Base-by-base conservation (phyloP, 768 basidiomycete genomes). In the Panaeolus papilionaceus region DNA sequence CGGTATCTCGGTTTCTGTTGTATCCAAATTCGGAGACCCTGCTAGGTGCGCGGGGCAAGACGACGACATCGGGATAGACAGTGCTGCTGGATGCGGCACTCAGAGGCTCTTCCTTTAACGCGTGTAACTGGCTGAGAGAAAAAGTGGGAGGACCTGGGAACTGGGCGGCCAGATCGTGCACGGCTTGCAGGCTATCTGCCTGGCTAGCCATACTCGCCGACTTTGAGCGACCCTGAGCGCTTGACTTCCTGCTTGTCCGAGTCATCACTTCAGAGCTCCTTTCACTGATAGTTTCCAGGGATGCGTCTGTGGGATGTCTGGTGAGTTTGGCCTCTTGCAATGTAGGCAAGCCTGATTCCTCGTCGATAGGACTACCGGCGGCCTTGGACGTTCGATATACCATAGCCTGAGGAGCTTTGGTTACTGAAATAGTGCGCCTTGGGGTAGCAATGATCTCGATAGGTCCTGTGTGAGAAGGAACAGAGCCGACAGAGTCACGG, bases 151-250 rank as follows among this genome's bases (percentile, higher is more conserved):
- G 79, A 14, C 76, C 79, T 42, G 89, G 87, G 77, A 90, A 91
- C 74, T 84, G 84, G 44, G 75, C 69, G 5, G 87, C 81, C 64
- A 89, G 78, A 40, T 86, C 85, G 20, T 82, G 83, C 39, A 89
- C 82, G 20, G 82, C 78, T 70, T 79, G 76, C 28, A 85, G 68
- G 26, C 79, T 81, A 66, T 86, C 84, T 2, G 75, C 72, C 39
- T 82, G 80, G 38, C 77, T 76, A n/a, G 76, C 75, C 67, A 78
- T 75, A 70, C 76, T 76, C 44, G 71, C 69, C 4, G 75, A 76
- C 45, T 72, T 69, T 44, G 69, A 64, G n/a, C 74, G 70, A 23
- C 28, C 42, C 20, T 67, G 62, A 40, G 14, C 18, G 23, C 26
- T 45, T 16, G 38, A 40, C 7, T 63, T 40, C 16, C 23, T 42